Evolutionary conservation across 2,329 filamentous ascomycete species (phyloP).

Genomic region (Aureobasidium lini): DNA sequence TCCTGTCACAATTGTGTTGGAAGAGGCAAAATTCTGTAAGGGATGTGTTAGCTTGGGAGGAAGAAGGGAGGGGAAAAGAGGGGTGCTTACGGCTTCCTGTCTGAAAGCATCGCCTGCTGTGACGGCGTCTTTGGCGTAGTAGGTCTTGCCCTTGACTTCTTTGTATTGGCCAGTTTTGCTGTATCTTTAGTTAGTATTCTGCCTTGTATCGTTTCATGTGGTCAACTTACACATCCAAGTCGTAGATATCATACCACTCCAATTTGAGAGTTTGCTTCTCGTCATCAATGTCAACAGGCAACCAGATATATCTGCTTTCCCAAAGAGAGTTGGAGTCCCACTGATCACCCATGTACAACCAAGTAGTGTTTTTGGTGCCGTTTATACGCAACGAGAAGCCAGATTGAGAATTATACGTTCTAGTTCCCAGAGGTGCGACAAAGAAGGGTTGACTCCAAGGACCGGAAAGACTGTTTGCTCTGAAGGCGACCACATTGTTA

Average conservation of each 20-base stretch:
- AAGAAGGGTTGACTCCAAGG: constrained; percentile 56
- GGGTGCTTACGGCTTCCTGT: constrained; percentile 41
- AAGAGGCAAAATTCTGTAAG: constrained; percentile 38
- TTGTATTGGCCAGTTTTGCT: constrained; percentile 42
- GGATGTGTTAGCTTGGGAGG: neutral
- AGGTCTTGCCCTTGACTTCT: constrained; percentile 41
- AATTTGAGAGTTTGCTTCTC: constrained; percentile 43
- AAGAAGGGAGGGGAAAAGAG: neutral
- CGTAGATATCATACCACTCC: constrained; percentile 50
- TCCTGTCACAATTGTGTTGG: constrained; percentile 42
- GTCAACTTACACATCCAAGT: constrained; percentile 39
- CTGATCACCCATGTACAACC: constrained; percentile 59
- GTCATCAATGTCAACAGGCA: constrained; percentile 48
- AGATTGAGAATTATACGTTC: constrained; percentile 55
- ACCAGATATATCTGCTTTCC: constrained; percentile 52
- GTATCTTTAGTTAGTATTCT: neutral
- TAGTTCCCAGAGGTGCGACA: constrained; percentile 50
- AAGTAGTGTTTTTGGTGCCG: constrained; percentile 29
- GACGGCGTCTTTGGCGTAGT: constrained; percentile 39
- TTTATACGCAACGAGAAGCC: constrained; percentile 48
- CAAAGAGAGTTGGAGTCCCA: constrained; percentile 53
- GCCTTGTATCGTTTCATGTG: neutral
- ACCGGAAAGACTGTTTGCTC: constrained; percentile 48
- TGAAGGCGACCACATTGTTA: constrained; percentile 55
- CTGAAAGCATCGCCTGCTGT: constrained; percentile 43